Evolutionary conservation across 768 basidiomycete genomes (phyloP), one percentile per base, ranked within the genome.

Genomic region (Tephrocybe sp.): DNA sequence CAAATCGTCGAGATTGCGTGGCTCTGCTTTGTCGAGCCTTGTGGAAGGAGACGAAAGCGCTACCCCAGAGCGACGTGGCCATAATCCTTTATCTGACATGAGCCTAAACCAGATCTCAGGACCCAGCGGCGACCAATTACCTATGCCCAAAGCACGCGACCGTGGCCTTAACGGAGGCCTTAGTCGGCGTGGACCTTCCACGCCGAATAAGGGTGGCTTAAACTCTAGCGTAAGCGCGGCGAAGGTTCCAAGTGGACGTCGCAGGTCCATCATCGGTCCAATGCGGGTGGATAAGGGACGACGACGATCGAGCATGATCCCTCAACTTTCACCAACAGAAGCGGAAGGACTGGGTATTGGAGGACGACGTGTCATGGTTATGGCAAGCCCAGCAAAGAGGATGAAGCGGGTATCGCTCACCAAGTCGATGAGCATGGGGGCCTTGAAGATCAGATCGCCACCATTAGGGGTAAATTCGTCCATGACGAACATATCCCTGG

Each of bases 241-340:
- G 18, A 65, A 61, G 52, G 54, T 56, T 24, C 57, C 56, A 47
- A 79, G 75, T 59, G 67, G 70, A 24, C 73, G 84, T 37, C 73
- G 86, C 52, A 77, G 85, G 31, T 92, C 91, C 19, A 85, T 84
- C 57, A 78, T 90, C 49, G 91, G 90, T 4, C 78, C 86, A n/a
- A 60, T 83, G 63, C 82, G 91, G 29, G 75, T 70, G 52, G 91
- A 92, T 64, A 88, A 87, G 64, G 68, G 69, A 12, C 73, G 88
- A 51, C 73, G 91, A 50, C 77, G 90, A 49, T 91, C 90, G 31
- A 93, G 91, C 60, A 67, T 90, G 73, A 88, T 92, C 53, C 85
- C 85, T n/a, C 80, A 82, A 54, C 75, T 81, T 42, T 77, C 80
- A 13, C 72, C 76, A n/a, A 68, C 62, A 36, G 62, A 61, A 21